A percentile compares a stretch with the other conserved stretches of the same genome.
phyloP scores from a whole-genome alignment of 1,139 yeast genomes.

The Meyerozyma guilliermondii region DNA sequence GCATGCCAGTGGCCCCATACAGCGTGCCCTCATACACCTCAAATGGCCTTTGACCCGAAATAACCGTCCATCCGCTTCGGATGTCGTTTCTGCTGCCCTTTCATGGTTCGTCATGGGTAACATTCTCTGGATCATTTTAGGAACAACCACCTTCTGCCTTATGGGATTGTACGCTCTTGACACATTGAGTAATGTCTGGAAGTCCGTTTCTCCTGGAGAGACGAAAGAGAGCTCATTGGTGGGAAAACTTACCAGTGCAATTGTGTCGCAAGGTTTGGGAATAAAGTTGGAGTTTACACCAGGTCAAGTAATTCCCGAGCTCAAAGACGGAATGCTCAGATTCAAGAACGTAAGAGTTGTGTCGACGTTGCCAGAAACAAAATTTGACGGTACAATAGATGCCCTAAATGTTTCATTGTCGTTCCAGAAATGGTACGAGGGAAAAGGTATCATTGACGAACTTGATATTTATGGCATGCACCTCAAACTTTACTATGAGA shows the following conservation, averaged over 20 bases:
- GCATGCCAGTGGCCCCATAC: slow-evolving; percentile 40
- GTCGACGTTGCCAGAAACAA: slow-evolving; percentile 13
- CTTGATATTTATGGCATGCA: slow-evolving; percentile 58
- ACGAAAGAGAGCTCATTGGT: slow-evolving; percentile 24
- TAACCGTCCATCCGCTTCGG: slow-evolving; percentile 44
- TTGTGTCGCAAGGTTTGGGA: slow-evolving; percentile 38
- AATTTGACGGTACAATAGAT: slow-evolving; percentile 41
- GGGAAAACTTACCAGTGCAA: slow-evolving; percentile 30
- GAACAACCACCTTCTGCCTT: slow-evolving; percentile 62
- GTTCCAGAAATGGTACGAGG: slow-evolving; percentile 64
- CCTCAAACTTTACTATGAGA: slow-evolving; percentile 38
- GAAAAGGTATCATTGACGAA: slow-evolving; percentile 61
- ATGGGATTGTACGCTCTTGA: slow-evolving; percentile 46
- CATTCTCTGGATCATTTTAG: slow-evolving; percentile 53
- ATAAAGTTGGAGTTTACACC: slow-evolving; percentile 30
- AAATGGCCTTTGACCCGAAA: slow-evolving; percentile 56
- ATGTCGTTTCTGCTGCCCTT: slow-evolving; percentile 54
- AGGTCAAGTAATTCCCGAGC: slow-evolving; percentile 38
- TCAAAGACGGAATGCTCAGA: slow-evolving; percentile 57
- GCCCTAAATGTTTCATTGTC: slow-evolving; percentile 56
- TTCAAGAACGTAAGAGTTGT: slow-evolving; percentile 47
- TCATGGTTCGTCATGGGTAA: slow-evolving; percentile 55
- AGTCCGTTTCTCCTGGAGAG: slow-evolving; percentile 11
- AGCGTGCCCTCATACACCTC: slow-evolving; percentile 50
- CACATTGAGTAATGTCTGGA: slow-evolving; percentile 30